Conservation (phyloP, 305 asterid genomes). For the Solanum aculeatissimum region DNA sequence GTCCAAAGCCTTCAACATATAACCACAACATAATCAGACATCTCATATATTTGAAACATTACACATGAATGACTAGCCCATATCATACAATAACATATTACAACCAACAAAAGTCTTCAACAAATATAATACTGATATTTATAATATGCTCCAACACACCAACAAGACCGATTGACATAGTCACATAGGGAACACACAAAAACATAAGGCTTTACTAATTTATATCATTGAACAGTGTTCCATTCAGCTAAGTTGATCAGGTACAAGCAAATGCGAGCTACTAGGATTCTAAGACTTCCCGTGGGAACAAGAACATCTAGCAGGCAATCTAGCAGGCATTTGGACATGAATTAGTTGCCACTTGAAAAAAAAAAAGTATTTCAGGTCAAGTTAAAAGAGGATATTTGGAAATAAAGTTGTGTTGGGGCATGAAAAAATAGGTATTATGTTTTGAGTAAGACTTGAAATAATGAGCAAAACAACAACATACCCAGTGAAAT, state of each 20-base stretch:
- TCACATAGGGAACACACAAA: background rate
- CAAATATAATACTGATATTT: background rate
- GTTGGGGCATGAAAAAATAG: background rate
- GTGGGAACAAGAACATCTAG: background rate
- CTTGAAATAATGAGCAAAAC: background rate
- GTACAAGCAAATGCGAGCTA: background rate
- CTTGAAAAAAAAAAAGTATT: background rate
- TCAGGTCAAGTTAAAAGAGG: background rate
- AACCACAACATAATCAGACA: background rate
- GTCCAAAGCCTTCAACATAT: slow-evolving; percentile 9
- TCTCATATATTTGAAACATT: background rate
- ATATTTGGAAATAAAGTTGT: background rate
- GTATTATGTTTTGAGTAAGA: background rate
- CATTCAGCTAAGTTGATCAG: background rate
- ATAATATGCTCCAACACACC: background rate
- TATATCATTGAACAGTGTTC: background rate
- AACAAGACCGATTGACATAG: background rate
- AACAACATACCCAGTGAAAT: too few relatives aligned
- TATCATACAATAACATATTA: background rate
- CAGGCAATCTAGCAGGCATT: background rate
- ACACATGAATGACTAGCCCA: background rate
- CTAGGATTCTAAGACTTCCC: background rate
- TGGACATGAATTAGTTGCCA: background rate
- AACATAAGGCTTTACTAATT: background rate
- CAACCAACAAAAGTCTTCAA: background rate